phyloP scores from a whole-genome alignment of 257 asterid species.

The Forsythia viridissima region DNA sequence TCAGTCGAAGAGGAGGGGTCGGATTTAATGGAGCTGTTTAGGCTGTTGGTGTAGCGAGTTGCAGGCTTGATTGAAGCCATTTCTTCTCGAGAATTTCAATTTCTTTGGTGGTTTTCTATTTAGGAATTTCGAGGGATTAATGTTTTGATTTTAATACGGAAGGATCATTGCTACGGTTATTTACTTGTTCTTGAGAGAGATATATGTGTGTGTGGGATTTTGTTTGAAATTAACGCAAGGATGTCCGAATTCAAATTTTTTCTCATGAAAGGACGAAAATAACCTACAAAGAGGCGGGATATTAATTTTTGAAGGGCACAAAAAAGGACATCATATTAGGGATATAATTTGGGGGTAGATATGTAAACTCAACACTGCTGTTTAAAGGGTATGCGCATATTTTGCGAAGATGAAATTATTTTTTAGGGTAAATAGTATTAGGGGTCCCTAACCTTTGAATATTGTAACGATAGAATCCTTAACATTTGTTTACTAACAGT shows the following conservation, averaged over 20 bases:
- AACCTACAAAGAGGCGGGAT: constrained; percentile 31
- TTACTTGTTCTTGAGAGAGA: background rate
- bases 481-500: too few relatives aligned
- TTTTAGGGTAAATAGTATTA: too few relatives aligned
- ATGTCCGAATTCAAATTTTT: constrained; percentile 35
- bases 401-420: too few relatives aligned
- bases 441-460: too few relatives aligned
- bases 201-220: constrained; percentile 12
- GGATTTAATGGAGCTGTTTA: constrained; percentile 59
- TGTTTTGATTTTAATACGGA: constrained; percentile 15
- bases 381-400: too few relatives aligned
- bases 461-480: too few relatives aligned
- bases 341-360: background rate
- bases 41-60: constrained; percentile 63
- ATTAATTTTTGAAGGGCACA: background rate
- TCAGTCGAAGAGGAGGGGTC: constrained; percentile 77
- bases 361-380: too few relatives aligned
- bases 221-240: constrained; percentile 27
- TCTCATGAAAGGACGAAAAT: constrained; percentile 31
- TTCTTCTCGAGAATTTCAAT: background rate
- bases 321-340: background rate
- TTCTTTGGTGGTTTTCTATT: background rate
- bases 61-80: constrained; percentile 82
- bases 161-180: constrained; percentile 13
- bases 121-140: constrained; percentile 24